Conservation (phyloP, 2,329 filamentous ascomycete species). For the Penicillium sp. region DNA sequence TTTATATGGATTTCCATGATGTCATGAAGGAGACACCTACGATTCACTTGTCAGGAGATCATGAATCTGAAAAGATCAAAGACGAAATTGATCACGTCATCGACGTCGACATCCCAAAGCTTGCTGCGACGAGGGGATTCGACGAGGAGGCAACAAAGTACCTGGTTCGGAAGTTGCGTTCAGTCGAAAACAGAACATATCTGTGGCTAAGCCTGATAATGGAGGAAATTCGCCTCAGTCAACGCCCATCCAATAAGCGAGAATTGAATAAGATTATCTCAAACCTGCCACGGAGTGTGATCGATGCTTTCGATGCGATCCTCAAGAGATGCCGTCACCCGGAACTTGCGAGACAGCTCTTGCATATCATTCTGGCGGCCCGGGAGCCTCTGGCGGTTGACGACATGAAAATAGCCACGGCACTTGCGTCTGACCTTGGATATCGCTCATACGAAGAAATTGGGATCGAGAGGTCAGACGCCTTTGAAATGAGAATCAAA, state of each 20-base stretch:
- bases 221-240: slow-evolving; percentile 1
- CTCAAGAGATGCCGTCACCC: slow-evolving; percentile 14
- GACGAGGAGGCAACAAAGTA: no score
- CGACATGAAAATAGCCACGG: slow-evolving; percentile 37
- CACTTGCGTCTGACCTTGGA: slow-evolving; percentile 8
- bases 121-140: no score
- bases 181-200: background rate
- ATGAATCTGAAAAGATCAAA: background rate
- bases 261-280: background rate
- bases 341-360: slow-evolving; percentile 31
- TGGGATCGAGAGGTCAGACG: background rate
- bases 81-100: background rate
- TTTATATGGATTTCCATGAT: no score
- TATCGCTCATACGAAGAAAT: background rate
- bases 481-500: background rate
- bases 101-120: background rate
- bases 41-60: background rate
- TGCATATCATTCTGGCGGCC: slow-evolving; percentile 41
- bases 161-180: background rate
- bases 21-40: background rate
- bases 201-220: slow-evolving; percentile 1
- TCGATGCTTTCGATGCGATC: background rate
- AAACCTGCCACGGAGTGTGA: background rate
- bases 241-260: slow-evolving; percentile 1
- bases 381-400: slow-evolving; percentile 34